phyloP scores from a whole-genome alignment of 2,329 filamentous ascomycete genomes.

The Trichoderma brevicompactum region DNA sequence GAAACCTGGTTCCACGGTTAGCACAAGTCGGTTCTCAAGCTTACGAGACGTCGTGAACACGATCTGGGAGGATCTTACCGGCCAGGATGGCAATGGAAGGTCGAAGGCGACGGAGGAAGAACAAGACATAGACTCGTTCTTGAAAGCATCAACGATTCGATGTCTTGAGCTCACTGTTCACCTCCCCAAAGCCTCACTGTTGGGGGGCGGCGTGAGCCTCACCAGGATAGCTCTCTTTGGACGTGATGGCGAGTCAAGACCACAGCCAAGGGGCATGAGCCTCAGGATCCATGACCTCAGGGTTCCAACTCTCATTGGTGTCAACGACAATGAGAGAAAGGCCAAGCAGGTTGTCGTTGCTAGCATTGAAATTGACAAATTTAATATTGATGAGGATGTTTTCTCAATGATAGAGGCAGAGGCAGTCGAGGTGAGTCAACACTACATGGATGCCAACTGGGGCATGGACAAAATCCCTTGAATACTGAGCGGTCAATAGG shows the following conservation, averaged over 20 bases:
- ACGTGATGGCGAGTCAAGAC: constrained; percentile 33
- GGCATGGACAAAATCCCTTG: background rate
- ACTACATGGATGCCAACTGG: background rate
- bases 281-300: constrained; percentile 61
- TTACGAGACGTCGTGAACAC: constrained; percentile 33
- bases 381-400: constrained; percentile 51
- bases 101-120: background rate
- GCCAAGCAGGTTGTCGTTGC: constrained; percentile 69
- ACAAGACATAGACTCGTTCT: constrained; percentile 33
- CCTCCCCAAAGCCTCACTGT: constrained; percentile 70
- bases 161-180: constrained; percentile 57
- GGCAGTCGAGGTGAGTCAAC: constrained; percentile 61
- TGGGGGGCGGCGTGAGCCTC: constrained; percentile 64
- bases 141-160: constrained; percentile 44
- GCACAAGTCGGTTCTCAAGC: constrained; percentile 5
- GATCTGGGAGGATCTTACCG: constrained; percentile 43
- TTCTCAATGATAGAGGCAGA: constrained; percentile 62
- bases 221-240: constrained; percentile 51
- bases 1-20: background rate
- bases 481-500: constrained; percentile 42
- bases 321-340: constrained; percentile 71
- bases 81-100: constrained; percentile 31
- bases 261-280: constrained; percentile 38
- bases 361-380: constrained; percentile 64
- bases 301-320: constrained; percentile 70